Evolutionary conservation across 345 rosid genomes (phyloP).

Genomic region (Balakata baccata): DNA sequence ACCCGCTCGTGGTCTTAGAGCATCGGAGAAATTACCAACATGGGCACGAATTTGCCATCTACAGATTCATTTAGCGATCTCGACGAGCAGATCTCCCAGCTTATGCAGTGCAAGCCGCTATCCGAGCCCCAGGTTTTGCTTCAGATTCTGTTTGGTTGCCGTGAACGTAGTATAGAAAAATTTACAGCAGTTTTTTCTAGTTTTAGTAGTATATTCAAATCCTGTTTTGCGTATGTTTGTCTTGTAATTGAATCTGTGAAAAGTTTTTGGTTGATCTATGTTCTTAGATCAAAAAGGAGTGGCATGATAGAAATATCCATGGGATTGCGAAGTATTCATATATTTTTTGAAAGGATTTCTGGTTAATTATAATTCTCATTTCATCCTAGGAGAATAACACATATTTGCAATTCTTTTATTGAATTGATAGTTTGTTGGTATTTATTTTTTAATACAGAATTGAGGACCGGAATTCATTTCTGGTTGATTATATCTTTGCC

Average conservation of each 20-base stretch:
- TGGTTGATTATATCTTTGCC: no score
- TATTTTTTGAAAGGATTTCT: background rate
- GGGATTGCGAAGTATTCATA: no score
- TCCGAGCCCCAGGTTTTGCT: conserved; percentile 29
- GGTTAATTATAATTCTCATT: background rate
- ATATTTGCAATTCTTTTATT: background rate
- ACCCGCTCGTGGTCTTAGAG: conserved; percentile 10
- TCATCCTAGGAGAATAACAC: background rate
- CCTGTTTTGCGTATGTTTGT: no score
- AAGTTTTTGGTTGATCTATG: background rate
- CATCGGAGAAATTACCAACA: conserved; percentile 24
- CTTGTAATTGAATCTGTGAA: no score
- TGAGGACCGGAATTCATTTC: no score
- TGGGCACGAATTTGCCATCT: conserved; percentile 66
- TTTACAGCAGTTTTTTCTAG: background rate
- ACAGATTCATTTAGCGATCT: conserved; percentile 49
- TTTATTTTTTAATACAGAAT: no score
- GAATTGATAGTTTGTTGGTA: no score
- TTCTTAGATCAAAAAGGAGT: no score
- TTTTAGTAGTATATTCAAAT: background rate
- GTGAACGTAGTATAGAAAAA: no score
- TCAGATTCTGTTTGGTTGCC: background rate
- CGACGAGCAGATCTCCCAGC: conserved; percentile 53
- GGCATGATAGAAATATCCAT: background rate
- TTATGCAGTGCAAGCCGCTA: conserved; percentile 60